phyloP scores from a whole-genome alignment of 495 filamentous ascomycete genomes.

The Cenococcum geophilum region DNA sequence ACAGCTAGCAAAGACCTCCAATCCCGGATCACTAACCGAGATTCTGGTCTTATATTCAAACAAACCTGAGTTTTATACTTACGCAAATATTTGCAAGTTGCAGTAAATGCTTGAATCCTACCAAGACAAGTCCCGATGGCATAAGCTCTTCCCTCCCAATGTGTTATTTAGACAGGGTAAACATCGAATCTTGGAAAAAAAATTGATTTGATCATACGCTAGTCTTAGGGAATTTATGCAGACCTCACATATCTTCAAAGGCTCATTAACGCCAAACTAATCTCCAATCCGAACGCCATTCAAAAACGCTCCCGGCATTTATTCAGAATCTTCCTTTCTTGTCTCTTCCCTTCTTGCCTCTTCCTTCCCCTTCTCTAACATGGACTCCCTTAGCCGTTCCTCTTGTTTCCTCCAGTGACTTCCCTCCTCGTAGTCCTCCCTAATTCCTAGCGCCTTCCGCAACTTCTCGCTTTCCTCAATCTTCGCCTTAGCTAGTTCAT shows the following conservation, averaged over 20 bases:
- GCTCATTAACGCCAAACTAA: neutral
- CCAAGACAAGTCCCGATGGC: too few species aligned
- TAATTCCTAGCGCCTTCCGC: constrained; percentile 81
- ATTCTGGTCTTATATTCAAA: too few species aligned
- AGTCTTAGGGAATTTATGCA: too few species aligned
- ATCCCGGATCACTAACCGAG: neutral
- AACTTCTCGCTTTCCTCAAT: constrained; percentile 90
- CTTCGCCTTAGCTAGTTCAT: constrained; percentile 94
- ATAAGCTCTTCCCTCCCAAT: too few species aligned
- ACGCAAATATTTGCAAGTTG: too few species aligned
- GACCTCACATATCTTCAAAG: too few species aligned
- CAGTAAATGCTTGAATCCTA: too few species aligned
- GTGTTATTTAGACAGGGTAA: too few species aligned
- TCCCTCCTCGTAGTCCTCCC: constrained; percentile 81
- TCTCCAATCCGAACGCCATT: neutral
- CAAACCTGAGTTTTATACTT: too few species aligned
- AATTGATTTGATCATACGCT: too few species aligned
- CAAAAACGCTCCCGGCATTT: neutral
- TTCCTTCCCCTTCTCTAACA: constrained; percentile 43
- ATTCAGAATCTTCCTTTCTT: constrained; percentile 9
- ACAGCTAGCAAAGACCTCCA: neutral
- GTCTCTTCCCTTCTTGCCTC: constrained; percentile 20
- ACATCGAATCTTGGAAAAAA: too few species aligned
- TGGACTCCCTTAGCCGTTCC: constrained; percentile 58
- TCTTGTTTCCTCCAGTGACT: constrained; percentile 66